Evolutionary conservation across 495 filamentous ascomycete genomes (phyloP).

Genomic region (Penicillium dipodomyicola): DNA sequence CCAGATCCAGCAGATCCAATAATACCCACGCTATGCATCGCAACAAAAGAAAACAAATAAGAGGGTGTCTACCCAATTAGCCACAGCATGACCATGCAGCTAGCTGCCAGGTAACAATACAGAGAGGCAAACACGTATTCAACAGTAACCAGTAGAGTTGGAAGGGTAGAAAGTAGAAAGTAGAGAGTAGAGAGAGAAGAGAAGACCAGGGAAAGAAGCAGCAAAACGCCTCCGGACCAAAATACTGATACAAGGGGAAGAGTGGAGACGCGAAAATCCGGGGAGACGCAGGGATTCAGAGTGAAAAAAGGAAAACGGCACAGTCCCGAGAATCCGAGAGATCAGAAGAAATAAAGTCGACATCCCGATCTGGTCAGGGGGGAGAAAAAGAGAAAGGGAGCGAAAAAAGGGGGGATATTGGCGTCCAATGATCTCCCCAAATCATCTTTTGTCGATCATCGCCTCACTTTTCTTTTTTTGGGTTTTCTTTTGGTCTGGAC

Average conservation of each 20-base stretch:
- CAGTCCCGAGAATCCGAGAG: conserved; percentile 1
- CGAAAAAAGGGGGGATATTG: conserved; percentile 5
- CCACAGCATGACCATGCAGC: conserved; percentile 8
- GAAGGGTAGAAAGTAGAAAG: conserved; percentile 5
- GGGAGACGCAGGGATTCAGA: conserved; percentile 18
- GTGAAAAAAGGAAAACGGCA: conserved; percentile 5
- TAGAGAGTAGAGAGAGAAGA: conserved; percentile 9
- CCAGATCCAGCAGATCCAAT: conserved; percentile 15
- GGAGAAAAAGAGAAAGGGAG: not conserved
- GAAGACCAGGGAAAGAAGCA: conserved; percentile 4
- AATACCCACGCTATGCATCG: conserved; percentile 34
- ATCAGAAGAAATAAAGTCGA: not conserved
- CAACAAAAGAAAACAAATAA: conserved; percentile 26
- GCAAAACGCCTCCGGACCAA: conserved; percentile 10
- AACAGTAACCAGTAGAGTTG: conserved; percentile 6
- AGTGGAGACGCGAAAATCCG: conserved; percentile 20
- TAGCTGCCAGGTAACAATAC: conserved; percentile 14
- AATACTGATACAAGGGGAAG: conserved; percentile 24
- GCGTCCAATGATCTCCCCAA: conserved; percentile 4
- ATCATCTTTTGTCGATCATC: conserved; percentile 18
- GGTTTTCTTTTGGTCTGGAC: not conserved
- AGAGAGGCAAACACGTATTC: not conserved
- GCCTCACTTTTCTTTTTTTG: conserved; percentile 30
- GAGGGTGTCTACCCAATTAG: conserved; percentile 8
- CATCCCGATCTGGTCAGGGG: conserved; percentile 20